These are phyloP conservation scores for Alnus glutinosa DNA, from an alignment of 306 rosid genomes.

Conservation along the genomic window DNA sequence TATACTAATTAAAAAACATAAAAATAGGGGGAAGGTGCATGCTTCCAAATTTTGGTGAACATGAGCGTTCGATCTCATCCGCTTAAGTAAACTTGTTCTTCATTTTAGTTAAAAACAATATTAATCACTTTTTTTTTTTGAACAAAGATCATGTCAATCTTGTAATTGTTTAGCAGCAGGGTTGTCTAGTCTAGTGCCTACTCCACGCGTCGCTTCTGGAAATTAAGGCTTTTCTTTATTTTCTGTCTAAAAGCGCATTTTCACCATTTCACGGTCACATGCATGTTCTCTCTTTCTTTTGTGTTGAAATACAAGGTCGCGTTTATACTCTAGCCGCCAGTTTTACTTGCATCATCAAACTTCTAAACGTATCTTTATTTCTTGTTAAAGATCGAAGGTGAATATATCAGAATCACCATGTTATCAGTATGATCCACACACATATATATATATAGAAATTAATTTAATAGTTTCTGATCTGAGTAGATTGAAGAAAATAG, in stretches of 20 bases:
- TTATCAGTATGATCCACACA: no score
- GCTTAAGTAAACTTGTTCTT: no score
- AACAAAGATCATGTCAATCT: neutral
- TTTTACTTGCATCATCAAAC: conserved; percentile 12
- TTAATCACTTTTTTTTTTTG: no score
- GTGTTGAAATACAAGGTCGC: neutral
- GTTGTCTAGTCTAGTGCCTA: no score
- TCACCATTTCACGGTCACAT: neutral
- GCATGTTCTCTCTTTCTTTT: neutral
- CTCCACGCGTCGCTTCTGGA: no score
- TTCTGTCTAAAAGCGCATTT: neutral
- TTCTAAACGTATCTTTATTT: conserved; percentile 32
- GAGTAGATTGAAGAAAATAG: no score
- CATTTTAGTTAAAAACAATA: no score
- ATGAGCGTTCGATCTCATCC: no score
- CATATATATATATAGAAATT: no score
- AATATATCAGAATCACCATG: no score
- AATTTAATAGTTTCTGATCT: no score
- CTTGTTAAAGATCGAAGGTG: no score
- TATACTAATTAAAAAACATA: neutral
- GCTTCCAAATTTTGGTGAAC: neutral
- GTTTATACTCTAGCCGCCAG: neutral
- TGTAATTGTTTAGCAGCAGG: neutral
- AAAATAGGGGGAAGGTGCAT: neutral
- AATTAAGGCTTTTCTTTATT: neutral